phyloP scores from a whole-genome alignment of 106 monocot genomes.

The Dendrobium huoshanense region DNA sequence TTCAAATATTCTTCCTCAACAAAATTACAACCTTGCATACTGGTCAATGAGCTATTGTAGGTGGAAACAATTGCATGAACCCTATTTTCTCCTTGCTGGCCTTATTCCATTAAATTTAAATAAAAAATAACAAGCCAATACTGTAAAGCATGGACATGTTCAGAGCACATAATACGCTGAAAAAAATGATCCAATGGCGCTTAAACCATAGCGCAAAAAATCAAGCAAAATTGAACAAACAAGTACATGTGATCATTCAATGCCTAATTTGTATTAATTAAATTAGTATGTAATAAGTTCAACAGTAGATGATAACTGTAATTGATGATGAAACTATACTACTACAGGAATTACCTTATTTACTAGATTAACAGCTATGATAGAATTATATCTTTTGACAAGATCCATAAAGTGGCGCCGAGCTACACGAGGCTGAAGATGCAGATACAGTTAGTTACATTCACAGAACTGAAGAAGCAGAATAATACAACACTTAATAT shows the following conservation, averaged over 20 bases:
- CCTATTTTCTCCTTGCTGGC: not conserved
- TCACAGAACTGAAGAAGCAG: not conserved
- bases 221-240: not conserved
- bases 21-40: not conserved
- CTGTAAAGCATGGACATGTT: not conserved
- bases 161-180: not conserved
- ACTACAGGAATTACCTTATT: conserved; percentile 50
- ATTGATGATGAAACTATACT: not conserved
- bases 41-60: not conserved
- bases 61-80: not conserved
- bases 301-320: not conserved
- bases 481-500: not conserved
- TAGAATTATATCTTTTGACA: conserved; percentile 75
- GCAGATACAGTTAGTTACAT: not conserved
- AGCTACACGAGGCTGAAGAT: conserved; percentile 60
- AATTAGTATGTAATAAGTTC: not conserved
- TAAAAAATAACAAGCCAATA: not conserved
- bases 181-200: not conserved
- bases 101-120: not conserved
- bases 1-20: not conserved
- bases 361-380: conserved; percentile 83
- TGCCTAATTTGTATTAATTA: not conserved
- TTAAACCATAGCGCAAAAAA: not conserved
- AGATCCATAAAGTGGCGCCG: conserved; percentile 91
- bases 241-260: not conserved